phyloP scores from a whole-genome alignment of 306 rosid species.

The Fagus crenata region DNA sequence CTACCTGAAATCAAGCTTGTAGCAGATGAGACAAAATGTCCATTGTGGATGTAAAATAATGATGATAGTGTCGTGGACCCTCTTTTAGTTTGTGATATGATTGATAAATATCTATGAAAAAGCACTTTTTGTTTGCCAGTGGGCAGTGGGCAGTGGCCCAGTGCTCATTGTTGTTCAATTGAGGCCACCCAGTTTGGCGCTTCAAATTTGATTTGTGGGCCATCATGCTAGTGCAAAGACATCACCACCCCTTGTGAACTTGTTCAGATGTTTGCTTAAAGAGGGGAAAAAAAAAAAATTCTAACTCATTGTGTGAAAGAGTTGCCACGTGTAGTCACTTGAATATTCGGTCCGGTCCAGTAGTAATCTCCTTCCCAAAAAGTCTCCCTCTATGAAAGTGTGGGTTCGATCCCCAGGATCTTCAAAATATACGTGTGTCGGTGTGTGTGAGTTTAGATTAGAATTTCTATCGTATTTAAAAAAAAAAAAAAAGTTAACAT shows the following conservation, averaged over 20 bases:
- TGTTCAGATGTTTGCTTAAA: too few species aligned
- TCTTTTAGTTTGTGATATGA: background rate
- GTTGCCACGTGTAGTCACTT: too few species aligned
- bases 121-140: conserved; percentile 7
- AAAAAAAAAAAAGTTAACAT: too few species aligned
- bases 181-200: conserved; percentile 8
- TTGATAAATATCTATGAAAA: conserved; percentile 17
- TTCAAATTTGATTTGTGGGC: conserved; percentile 11
- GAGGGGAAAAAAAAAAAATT: too few species aligned
- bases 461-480: too few species aligned
- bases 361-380: too few species aligned
- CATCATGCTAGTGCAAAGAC: background rate
- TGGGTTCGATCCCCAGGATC: too few species aligned
- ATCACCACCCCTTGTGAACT: background rate
- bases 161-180: conserved; percentile 11
- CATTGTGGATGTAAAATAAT: background rate
- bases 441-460: too few species aligned
- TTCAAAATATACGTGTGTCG: too few species aligned
- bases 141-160: background rate
- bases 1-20: background rate
- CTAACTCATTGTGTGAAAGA: too few species aligned
- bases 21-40: conserved; percentile 5
- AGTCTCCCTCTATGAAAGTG: too few species aligned
- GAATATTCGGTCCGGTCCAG: too few species aligned
- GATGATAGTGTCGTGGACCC: conserved; percentile 1